A percentile compares a stretch with the other conserved stretches of the same genome.
Evolutionary conservation across 2,329 filamentous ascomycete species (phyloP).

Genomic region (Xylaria arbuscula): DNA sequence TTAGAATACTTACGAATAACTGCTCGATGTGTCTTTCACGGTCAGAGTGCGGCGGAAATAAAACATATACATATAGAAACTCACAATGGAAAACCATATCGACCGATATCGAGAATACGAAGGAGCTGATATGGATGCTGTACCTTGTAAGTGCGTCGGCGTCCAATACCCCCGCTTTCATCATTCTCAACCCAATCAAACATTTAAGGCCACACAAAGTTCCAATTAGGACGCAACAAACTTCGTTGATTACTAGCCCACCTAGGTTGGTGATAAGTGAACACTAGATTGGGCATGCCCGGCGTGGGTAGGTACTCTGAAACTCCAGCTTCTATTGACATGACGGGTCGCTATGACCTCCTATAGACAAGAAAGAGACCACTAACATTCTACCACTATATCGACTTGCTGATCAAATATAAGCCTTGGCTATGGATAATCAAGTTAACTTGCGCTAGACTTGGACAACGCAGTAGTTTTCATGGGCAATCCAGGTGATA

Average conservation of each 20-base stretch:
- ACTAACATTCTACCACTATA: not conserved
- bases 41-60: not conserved
- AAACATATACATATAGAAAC: slow-evolving; percentile 2
- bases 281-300: not conserved
- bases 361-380: not conserved
- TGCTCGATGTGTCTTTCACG: not conserved
- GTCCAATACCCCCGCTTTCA: not conserved
- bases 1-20: not conserved
- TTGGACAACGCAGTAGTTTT: not conserved
- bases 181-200: not conserved
- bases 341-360: not conserved
- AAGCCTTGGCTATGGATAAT: not conserved
- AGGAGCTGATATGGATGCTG: not conserved
- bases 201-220: not conserved
- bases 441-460: not conserved
- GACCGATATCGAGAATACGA: not conserved
- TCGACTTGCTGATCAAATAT: not conserved
- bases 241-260: not conserved
- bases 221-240: not conserved
- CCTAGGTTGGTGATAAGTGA: not conserved
- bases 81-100: not conserved
- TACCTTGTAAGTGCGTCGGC: not conserved
- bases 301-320: not conserved
- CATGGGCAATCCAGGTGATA: not conserved
- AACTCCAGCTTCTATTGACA: not conserved